Conservation (phyloP, 1,284 basidiomycete species). For the Puccinia novopanici region DNA sequence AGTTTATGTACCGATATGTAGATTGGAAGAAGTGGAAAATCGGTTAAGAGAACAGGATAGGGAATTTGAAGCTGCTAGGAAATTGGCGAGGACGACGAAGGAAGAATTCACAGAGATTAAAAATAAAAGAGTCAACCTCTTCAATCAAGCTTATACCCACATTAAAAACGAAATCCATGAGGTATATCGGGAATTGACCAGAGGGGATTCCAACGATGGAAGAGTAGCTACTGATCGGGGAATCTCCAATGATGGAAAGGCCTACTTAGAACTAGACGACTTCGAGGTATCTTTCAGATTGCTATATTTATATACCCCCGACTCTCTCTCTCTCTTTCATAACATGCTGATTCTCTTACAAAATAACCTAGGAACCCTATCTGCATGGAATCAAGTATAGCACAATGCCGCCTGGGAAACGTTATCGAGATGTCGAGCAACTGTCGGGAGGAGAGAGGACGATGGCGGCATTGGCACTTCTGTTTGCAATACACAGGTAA, state of each 20-base stretch:
- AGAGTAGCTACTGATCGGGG: constrained; percentile 65
- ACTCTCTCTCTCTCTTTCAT: background rate
- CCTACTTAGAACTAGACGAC: constrained; percentile 92
- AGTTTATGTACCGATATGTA: too few species aligned
- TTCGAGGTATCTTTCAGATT: constrained; percentile 68
- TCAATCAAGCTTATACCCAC: constrained; percentile 94
- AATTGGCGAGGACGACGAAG: too few species aligned
- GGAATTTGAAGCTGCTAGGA: too few species aligned
- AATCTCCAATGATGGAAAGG: constrained; percentile 58
- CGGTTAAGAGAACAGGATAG: too few species aligned
- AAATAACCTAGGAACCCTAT: constrained; percentile 79
- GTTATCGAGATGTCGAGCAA: constrained; percentile 98
- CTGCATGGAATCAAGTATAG: constrained; percentile 94
- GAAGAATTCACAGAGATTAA: too few species aligned
- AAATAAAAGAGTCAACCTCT: constrained; percentile 79
- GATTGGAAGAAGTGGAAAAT: too few species aligned
- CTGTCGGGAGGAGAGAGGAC: constrained; percentile 98
- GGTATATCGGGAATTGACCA: constrained; percentile 97
- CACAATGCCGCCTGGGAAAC: constrained; percentile 98
- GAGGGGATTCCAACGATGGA: constrained; percentile 86
- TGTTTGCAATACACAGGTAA: constrained; percentile 88
- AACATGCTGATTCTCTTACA: background rate
- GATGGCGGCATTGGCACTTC: constrained; percentile 88
- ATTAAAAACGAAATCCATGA: constrained; percentile 91
- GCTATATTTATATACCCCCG: background rate